Percentiles rank a stretch among this genome's conserved stretches.
Evolutionary conservation across 2,329 filamentous ascomycete species (phyloP).

Genomic region (Aspergillus neoniger): DNA sequence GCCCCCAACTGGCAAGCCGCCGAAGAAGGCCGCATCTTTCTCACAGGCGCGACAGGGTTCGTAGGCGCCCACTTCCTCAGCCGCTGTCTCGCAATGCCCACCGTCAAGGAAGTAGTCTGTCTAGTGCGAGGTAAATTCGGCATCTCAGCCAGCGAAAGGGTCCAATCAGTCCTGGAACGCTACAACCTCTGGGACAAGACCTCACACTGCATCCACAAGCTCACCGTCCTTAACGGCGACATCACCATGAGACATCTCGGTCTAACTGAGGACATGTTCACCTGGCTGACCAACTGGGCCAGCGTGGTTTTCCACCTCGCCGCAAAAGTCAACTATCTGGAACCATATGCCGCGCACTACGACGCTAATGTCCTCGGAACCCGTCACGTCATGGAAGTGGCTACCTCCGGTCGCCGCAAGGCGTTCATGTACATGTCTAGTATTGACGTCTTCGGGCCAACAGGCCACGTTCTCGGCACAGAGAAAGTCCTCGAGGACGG

Average conservation of each 20-base stretch:
- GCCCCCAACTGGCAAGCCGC: slow-evolving; percentile 6
- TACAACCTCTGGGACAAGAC: slow-evolving; percentile 14
- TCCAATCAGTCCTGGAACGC: slow-evolving; percentile 58
- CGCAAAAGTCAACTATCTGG: slow-evolving; percentile 71
- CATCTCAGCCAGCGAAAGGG: background rate
- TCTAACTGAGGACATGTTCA: slow-evolving; percentile 62
- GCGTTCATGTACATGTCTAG: slow-evolving; percentile 20
- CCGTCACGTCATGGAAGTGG: slow-evolving; percentile 68
- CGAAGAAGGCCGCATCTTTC: slow-evolving; percentile 13
- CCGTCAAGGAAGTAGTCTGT: slow-evolving; percentile 62
- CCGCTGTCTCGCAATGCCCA: slow-evolving; percentile 62
- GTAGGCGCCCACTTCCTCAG: slow-evolving; percentile 73
- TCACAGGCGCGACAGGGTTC: slow-evolving; percentile 84
- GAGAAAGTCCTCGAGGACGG: slow-evolving; percentile 13
- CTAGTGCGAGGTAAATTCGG: slow-evolving; percentile 67
- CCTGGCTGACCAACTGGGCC: slow-evolving; percentile 60
- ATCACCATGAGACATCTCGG: slow-evolving; percentile 69
- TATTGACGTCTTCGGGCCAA: slow-evolving; percentile 18
- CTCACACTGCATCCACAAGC: slow-evolving; percentile 7
- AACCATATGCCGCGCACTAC: slow-evolving; percentile 67
- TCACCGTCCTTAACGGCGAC: slow-evolving; percentile 55
- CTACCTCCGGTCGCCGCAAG: slow-evolving; percentile 45
- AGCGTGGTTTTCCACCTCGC: slow-evolving; percentile 76
- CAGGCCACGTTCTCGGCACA: slow-evolving; percentile 12
- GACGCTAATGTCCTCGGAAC: slow-evolving; percentile 72